A percentile compares a stretch with the other conserved stretches of the same genome.
Evolutionary conservation across 768 basidiomycete genomes (phyloP).

Genomic region (Mycena kentingensis): DNA sequence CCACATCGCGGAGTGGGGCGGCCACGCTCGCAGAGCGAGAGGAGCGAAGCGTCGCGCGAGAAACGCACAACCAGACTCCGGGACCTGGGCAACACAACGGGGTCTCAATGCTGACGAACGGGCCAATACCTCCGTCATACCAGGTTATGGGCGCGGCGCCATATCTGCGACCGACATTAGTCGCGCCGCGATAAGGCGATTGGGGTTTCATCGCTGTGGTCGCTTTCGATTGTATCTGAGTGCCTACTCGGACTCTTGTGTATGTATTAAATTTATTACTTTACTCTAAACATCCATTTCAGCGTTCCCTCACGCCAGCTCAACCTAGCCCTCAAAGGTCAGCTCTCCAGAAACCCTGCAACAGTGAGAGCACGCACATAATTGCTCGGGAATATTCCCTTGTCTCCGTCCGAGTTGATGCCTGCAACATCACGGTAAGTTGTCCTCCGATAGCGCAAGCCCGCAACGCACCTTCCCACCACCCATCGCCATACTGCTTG

Average conservation of each 20-base stretch:
- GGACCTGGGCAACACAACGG: slow-evolving; percentile 41
- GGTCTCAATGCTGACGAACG: slow-evolving; percentile 52
- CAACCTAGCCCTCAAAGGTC: slow-evolving; percentile 45
- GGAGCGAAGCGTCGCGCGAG: slow-evolving; percentile 57
- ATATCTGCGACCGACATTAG: slow-evolving; percentile 66
- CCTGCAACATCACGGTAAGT: slow-evolving; percentile 52
- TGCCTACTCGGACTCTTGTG: slow-evolving; percentile 1
- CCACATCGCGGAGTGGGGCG: slow-evolving; percentile 66
- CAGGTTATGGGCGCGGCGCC: slow-evolving; percentile 64
- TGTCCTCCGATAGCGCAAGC: slow-evolving; percentile 16
- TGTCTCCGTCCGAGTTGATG: slow-evolving; percentile 56
- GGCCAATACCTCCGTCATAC: slow-evolving; percentile 55
- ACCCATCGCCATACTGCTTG: slow-evolving; percentile 71
- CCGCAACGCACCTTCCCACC: slow-evolving; percentile 78
- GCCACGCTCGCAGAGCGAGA: slow-evolving; percentile 84
- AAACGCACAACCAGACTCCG: slow-evolving; percentile 60
- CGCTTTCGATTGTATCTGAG: slow-evolving; percentile 14
- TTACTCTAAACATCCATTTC: slow-evolving; percentile 28
- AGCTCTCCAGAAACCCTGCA: slow-evolving; percentile 11
- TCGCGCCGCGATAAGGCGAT: slow-evolving; percentile 48
- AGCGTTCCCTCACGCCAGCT: slow-evolving; percentile 47
- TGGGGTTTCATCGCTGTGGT: slow-evolving; percentile 22
- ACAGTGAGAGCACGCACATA: slow-evolving; percentile 59
- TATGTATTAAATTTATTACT: slow-evolving; percentile 12
- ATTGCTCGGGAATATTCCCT: slow-evolving; percentile 86